Base-by-base conservation (phyloP, 108 stramenopile genomes). In the Chaetoceros muelleri region DNA sequence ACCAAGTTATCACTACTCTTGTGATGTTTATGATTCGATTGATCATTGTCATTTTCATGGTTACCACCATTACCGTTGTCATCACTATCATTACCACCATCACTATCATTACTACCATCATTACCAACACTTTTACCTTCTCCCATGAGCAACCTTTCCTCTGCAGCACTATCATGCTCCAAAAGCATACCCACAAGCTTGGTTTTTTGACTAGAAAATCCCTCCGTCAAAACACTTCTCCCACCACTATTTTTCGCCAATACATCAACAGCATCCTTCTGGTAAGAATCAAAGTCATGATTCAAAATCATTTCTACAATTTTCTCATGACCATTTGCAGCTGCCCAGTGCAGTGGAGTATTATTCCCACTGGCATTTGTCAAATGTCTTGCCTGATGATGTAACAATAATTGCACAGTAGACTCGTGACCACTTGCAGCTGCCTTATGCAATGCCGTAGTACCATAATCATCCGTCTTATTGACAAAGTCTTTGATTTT, bases 311-410 rank as follows among this genome's bases (percentile, higher is more conserved):
- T 24, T 17, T 67, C 44, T 21, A 87, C 82, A 48, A 74, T 55
- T 1, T 55, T 52, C n/a, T 45, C 67, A 27, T 87, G 78, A 10
- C 85, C 81, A 21, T 80, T 79, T 40, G 70, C 58, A n/a, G 85
- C 81, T 17, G 92, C 92, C 81, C 85, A 94, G 64, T 94, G 92
- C 20, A 90, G 55, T 20, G 92, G 87, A 28, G 92, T 82, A 46
- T 73, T 73, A 56, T 85, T 85, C 13, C 92, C 87, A 27, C 71
- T 65, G 5, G 23, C 16, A 44, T 61, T 67, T 10, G 62, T 23
- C 21, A 61, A 53, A 44, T 63, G 53, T 21, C 53, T 44, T n/a
- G 66, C 72, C 30, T 63, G 59, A 1, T 58, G 21, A 30, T 30
- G 54, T 2, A 87, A 46, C 28, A 94, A 60, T 13, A 87, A 50